A percentile compares a stretch with the other conserved stretches of the same genome.
Evolutionary conservation across 345 rosid species (phyloP).

Genomic region (Salix purpurea): DNA sequence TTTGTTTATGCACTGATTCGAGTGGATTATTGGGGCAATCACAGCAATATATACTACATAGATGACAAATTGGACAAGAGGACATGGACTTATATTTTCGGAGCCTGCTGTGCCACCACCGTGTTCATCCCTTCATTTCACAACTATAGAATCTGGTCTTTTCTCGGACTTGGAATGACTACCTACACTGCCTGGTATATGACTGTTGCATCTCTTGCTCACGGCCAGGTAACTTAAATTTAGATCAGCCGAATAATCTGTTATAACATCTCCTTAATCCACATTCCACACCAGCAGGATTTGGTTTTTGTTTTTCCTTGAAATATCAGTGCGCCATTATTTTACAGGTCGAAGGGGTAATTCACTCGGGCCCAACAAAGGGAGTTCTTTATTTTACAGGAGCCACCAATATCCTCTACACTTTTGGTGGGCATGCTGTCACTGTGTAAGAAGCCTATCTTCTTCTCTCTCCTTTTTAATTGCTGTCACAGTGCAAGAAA

Average conservation of each 20-base stretch:
- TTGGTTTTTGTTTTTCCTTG: neutral
- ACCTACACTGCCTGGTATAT: conserved; percentile 89
- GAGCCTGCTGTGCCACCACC: conserved; percentile 82
- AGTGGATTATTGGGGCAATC: neutral
- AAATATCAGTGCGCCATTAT: too few relatives aligned
- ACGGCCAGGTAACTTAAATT: conserved; percentile 51
- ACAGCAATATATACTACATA: conserved; percentile 78
- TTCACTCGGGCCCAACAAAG: conserved; percentile 57
- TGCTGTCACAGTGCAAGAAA: neutral
- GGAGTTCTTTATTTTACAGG: conserved; percentile 79
- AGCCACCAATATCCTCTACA: conserved; percentile 80
- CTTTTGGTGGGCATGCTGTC: conserved; percentile 89
- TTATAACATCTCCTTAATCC: neutral
- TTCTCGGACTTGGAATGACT: conserved; percentile 82
- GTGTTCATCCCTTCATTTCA: conserved; percentile 80
- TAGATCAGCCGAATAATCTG: conserved; percentile 1
- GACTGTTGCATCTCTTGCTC: conserved; percentile 53
- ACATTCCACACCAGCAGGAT: neutral
- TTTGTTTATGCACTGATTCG: conserved; percentile 9
- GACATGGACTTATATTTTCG: conserved; percentile 90
- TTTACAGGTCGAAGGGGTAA: conserved; percentile 51
- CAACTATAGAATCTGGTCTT: conserved; percentile 83
- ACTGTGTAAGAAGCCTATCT: conserved; percentile 57
- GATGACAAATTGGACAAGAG: conserved; percentile 73
- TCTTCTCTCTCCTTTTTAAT: neutral